Percentiles rank a stretch among this genome's conserved stretches.
These are phyloP conservation scores for Penicillium steckii DNA, from an alignment of 495 filamentous ascomycete species.

Conservation along the genomic window DNA sequence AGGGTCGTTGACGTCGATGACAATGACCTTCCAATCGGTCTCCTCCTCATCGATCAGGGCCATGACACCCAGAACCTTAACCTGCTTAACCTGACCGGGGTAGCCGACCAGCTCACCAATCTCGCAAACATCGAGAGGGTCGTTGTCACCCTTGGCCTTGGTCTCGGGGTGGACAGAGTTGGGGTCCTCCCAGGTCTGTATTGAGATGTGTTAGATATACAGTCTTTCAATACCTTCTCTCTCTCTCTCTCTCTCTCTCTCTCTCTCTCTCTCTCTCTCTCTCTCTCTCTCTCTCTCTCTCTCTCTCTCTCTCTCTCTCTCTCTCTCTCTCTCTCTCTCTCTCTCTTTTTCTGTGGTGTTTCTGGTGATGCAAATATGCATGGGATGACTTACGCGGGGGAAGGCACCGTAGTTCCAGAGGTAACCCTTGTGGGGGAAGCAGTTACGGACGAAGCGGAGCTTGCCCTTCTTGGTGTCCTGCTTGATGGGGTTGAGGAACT, in stretches of 20 bases:
- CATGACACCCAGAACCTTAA: conserved; percentile 99
- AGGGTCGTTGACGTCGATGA: conserved; percentile 97
- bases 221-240: background rate
- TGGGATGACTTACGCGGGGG: conserved; percentile 69
- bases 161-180: conserved; percentile 94
- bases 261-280: too few relatives aligned
- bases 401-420: conserved; percentile 99
- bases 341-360: background rate
- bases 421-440: conserved; percentile 99
- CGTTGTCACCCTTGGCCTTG: conserved; percentile 99
- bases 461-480: conserved; percentile 58
- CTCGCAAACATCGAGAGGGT: conserved; percentile 98
- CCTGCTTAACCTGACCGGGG: conserved; percentile 95
- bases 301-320: too few relatives aligned
- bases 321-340: too few relatives aligned
- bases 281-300: too few relatives aligned
- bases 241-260: too few relatives aligned
- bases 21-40: conserved; percentile 99
- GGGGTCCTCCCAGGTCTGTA: conserved; percentile 99
- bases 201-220: background rate
- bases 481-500: conserved; percentile 96
- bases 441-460: conserved; percentile 96
- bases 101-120: conserved; percentile 97
- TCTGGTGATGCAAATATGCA: background rate
- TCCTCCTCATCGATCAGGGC: conserved; percentile 98